Percentiles rank a stretch among this genome's conserved stretches.
Conservation (phyloP, 164 flowering plant species). For the Paratinospora sagittata region DNA sequence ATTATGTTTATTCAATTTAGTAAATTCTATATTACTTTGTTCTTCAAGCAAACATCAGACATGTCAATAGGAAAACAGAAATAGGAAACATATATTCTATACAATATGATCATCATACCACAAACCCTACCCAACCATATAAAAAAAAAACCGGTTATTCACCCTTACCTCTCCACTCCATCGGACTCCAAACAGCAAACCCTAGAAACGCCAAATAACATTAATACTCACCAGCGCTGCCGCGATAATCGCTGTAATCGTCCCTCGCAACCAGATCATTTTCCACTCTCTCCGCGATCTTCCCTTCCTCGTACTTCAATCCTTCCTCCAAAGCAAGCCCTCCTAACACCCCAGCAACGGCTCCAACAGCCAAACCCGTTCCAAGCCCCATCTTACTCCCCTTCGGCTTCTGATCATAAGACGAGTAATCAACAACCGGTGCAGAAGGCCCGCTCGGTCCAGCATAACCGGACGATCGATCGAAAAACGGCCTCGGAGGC, state of each 20-base stretch:
- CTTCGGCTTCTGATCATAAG: conserved; percentile 36
- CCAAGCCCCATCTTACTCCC: too few relatives aligned
- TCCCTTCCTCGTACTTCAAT: too few relatives aligned
- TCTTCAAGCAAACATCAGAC: too few relatives aligned
- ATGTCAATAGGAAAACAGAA: too few relatives aligned
- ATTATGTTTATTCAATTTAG: neutral
- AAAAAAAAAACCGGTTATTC: neutral
- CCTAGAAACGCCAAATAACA: conserved; percentile 1
- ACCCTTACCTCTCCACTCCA: neutral
- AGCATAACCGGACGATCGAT: conserved; percentile 23
- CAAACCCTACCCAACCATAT: too few relatives aligned
- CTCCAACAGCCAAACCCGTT: too few relatives aligned
- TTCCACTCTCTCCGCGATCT: too few relatives aligned
- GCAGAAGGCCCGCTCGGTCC: conserved; percentile 56
- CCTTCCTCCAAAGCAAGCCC: too few relatives aligned
- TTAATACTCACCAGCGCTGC: neutral
- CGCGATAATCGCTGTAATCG: conserved; percentile 32
- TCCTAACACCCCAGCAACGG: too few relatives aligned
- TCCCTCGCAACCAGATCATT: conserved; percentile 38
- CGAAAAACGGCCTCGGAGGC: too few relatives aligned
- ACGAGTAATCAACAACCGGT: conserved; percentile 59
- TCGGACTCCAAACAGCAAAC: neutral
- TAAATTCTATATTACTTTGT: neutral
- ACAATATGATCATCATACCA: too few relatives aligned
- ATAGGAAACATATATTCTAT: too few relatives aligned